Evolutionary conservation across 2,329 filamentous ascomycete genomes (phyloP), one percentile per base, ranked within the genome.

Genomic region (Colletotrichum agaves): DNA sequence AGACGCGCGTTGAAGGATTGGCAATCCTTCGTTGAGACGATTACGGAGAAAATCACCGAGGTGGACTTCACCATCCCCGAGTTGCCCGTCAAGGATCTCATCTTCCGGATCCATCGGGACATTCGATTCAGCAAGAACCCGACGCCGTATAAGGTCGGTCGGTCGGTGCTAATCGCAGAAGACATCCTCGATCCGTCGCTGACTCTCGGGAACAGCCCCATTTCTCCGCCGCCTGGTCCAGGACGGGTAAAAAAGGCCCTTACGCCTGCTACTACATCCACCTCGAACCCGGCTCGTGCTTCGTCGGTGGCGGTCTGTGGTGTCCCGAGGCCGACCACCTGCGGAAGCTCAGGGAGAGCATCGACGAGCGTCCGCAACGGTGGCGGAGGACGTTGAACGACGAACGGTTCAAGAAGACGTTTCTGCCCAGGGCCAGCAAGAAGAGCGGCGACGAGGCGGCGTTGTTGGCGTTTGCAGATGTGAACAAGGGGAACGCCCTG

Each of bases 181-280:
- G 6, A 3, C 17, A 19, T 58, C 49, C 1, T 1, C 12, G 10
- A 12, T 33, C 1, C 15, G 17, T 62, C 61, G 59, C 63, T 43
- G 7, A n/a, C 31, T 5, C 15, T 10, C 2, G 19, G 5, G 5
- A 0, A 27, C 58, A 93, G 90, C 87, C 93, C 61, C 88, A 94
- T 79, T 97, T 94, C 79, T 92, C 91, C 10, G 93, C 91, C 41
- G 92, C 93, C 23, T 97, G 93, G 88, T 96, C 92, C 63, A 90
- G 94, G 19, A 97, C 93, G 0, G 94, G 94, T 19, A 87, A 92
- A 61, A 97, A 97, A 79, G 93, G 93, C 0, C 90, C 92, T 10
- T 97, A 96, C 78, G 94, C 94, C 6, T 91, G 89, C 75, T 97
- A 97, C 80, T 97, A 97, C 79, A 81, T 97, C 19, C 93, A 97